These are phyloP conservation scores for Aspergillus novofumigatus DNA, from an alignment of 2,329 filamentous ascomycete genomes.

Conservation along the genomic window DNA sequence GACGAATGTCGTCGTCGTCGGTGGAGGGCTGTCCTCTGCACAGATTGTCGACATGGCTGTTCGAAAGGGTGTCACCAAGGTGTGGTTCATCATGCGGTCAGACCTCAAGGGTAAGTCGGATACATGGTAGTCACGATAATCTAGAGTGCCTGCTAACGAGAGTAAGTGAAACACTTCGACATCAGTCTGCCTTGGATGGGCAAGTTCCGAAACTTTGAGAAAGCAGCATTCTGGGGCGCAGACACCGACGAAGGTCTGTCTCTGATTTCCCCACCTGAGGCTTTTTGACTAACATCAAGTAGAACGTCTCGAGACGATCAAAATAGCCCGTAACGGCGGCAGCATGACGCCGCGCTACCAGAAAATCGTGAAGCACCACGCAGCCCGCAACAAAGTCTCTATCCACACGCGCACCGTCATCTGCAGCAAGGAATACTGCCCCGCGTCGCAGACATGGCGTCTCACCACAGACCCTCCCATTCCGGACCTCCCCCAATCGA, in stretches of 20 bases:
- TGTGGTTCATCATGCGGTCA: constrained; percentile 66
- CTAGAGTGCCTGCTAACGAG: not conserved
- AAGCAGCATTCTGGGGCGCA: constrained; percentile 72
- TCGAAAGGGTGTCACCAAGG: constrained; percentile 60
- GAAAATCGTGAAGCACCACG: constrained; percentile 62
- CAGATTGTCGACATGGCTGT: constrained; percentile 67
- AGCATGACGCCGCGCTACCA: constrained; percentile 67
- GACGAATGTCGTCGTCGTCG: constrained; percentile 68
- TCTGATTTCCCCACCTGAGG: not conserved
- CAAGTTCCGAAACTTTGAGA: constrained; percentile 74
- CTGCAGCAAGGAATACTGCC: constrained; percentile 48
- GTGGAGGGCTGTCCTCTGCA: constrained; percentile 71
- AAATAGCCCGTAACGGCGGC: constrained; percentile 66
- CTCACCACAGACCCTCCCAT: constrained; percentile 53
- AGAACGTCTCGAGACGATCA: constrained; percentile 64
- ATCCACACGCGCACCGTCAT: constrained; percentile 59
- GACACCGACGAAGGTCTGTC: constrained; percentile 58
- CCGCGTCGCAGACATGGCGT: constrained; percentile 45
- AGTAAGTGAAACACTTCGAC: constrained; percentile 68
- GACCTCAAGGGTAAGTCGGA: constrained; percentile 39
- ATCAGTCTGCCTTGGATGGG: constrained; percentile 74
- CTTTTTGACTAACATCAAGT: not conserved
- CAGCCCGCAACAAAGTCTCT: constrained; percentile 48
- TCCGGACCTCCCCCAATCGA: constrained; percentile 49
- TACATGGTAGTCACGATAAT: not conserved